Percentiles rank a stretch among this genome's conserved stretches.
Conservation (phyloP, 2,329 filamentous ascomycete species). For the Pseudogymnoascus sp. region DNA sequence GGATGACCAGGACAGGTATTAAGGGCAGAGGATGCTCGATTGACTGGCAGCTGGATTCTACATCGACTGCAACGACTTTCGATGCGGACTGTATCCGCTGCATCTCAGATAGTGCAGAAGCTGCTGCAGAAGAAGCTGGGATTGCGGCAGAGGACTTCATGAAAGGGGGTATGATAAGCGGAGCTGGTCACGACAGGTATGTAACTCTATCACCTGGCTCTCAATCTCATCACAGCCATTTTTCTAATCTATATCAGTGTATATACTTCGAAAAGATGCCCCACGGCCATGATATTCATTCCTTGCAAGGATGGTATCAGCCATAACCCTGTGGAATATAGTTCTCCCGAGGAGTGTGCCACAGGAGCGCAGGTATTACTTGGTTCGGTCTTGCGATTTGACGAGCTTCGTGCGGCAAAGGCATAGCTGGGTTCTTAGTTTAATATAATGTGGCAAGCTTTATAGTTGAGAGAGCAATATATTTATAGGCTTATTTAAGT, state of each 20-base stretch:
- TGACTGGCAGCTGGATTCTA: constrained; percentile 52
- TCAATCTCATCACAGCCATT: constrained; percentile 26
- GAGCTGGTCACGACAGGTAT: constrained; percentile 52
- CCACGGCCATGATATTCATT: constrained; percentile 60
- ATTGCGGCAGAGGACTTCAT: constrained; percentile 31
- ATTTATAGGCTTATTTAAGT: background rate
- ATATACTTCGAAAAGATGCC: constrained; percentile 48
- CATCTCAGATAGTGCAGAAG: constrained; percentile 50
- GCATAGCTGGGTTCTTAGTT: background rate
- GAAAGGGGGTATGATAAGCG: constrained; percentile 44
- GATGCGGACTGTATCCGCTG: constrained; percentile 58
- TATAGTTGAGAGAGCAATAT: background rate
- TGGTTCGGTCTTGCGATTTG: constrained; percentile 34
- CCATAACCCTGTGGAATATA: constrained; percentile 56
- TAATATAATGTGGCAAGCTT: background rate
- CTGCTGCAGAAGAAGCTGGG: constrained; percentile 43
- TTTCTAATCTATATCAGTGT: constrained; percentile 38
- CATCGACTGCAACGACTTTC: constrained; percentile 54
- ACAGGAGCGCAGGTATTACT: constrained; percentile 43
- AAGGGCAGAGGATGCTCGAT: constrained; percentile 44
- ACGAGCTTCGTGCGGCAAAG: constrained; percentile 23
- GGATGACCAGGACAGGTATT: constrained; percentile 34
- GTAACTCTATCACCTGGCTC: background rate
- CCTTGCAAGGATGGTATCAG: constrained; percentile 54
- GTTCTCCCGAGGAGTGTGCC: constrained; percentile 49